A percentile compares a stretch with the other conserved stretches of the same genome.
Conservation (phyloP, 176 grass and related monocot genomes). For the Carex parvula region DNA sequence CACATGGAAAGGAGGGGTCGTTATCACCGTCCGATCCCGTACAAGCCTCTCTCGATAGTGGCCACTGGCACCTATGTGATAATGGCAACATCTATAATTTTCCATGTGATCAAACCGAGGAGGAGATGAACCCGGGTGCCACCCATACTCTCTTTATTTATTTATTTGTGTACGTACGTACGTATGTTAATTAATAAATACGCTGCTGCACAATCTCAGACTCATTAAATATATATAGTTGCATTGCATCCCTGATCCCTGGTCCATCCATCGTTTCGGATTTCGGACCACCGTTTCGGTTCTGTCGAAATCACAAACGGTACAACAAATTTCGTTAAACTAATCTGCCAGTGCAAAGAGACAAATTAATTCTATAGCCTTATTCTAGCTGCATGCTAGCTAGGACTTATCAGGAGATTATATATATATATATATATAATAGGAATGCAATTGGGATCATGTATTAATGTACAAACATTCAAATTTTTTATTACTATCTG, state of each 20-base stretch:
- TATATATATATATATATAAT: no score
- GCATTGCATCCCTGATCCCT: neutral
- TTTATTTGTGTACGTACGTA: neutral
- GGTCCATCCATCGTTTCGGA: neutral
- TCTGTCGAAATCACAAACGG: neutral
- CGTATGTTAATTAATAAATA: conserved; percentile 21
- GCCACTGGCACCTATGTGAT: conserved; percentile 31
- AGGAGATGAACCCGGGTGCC: neutral
- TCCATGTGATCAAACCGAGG: conserved; percentile 26
- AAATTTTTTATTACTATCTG: neutral
- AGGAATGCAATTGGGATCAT: no score
- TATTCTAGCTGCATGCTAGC: no score
- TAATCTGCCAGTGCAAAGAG: neutral
- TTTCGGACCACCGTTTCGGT: neutral
- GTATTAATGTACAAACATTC: no score
- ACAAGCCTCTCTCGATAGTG: conserved; percentile 15
- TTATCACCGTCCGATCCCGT: conserved; percentile 36
- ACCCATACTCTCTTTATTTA: neutral
- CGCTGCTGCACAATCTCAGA: conserved; percentile 15
- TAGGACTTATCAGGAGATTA: no score
- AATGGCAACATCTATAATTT: conserved; percentile 18
- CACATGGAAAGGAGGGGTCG: conserved; percentile 30
- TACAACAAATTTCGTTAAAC: neutral
- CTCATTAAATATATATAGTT: neutral
- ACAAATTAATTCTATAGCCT: no score